Evolutionary conservation across 176 grass and related monocot species (phyloP), one percentile per base, ranked within the genome.

Genomic region (Zoysia japonica): DNA sequence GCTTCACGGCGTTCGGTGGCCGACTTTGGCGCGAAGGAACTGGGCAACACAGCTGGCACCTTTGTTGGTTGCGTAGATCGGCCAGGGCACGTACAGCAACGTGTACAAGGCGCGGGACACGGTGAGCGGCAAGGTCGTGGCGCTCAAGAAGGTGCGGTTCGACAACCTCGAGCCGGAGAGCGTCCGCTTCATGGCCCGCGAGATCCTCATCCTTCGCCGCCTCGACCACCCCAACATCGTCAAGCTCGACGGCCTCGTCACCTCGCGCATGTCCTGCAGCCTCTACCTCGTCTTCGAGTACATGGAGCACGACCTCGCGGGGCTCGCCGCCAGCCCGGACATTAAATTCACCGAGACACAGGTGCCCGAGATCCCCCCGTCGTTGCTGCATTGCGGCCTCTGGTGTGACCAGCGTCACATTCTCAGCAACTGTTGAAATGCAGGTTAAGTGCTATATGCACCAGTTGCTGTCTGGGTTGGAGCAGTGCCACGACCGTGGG

Each of bases 401-500:
- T 73, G 46, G 48, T 80, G 61, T 71, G 35, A 5, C 20, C 51
- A 5, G 38, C n/a, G 12, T 57, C 65, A 79, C 7, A 9, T 13
- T 81, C 19, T 81, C n/a, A 54, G 35, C 40, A 49, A 5, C 38
- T 45, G 6, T 61, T 77, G 57, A 59, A 86, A 83, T 83, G 84
- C 89, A 94, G 88, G 92, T 94, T 38, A 94, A 94, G 74, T 94
- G 92, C 89, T 94, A 94, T 12, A 91, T 91, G 92, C 86, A 87
- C 13, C 92, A 94, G 72, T 49, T 94, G 55, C 56, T 94, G 36
- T 94, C 83, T 8, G 92, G 92, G 5, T 72, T 94, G 70, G 92
- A 94, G 76, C 92, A 94, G 50, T 94, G 92, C 61, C 92, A 94
- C 64, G 79, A 90, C 55, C 65, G 86, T 3, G 89, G 92, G 20